Percentiles rank a stretch among this genome's conserved stretches.
These are phyloP conservation scores for Salix exigua DNA, from an alignment of 345 rosid genomes.

Conservation along the genomic window DNA sequence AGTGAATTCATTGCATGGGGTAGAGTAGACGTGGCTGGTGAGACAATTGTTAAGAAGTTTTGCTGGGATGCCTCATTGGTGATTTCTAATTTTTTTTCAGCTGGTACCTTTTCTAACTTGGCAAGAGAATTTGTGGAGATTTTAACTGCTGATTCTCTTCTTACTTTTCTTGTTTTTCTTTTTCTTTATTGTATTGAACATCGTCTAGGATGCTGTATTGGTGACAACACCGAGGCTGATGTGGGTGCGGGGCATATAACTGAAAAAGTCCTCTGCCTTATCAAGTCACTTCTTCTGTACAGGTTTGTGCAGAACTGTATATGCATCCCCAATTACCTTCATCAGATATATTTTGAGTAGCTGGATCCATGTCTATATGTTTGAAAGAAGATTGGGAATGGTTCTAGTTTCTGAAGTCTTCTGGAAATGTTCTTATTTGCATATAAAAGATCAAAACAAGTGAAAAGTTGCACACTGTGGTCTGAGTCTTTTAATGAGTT, in stretches of 20 bases:
- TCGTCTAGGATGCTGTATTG: slow-evolving; percentile 36
- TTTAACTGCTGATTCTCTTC: not conserved
- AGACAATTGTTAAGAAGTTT: slow-evolving; percentile 42
- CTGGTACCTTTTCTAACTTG: slow-evolving; percentile 43
- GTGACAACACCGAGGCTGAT: slow-evolving; percentile 24
- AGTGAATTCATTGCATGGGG: slow-evolving; percentile 42
- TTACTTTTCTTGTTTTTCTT: slow-evolving; percentile 2
- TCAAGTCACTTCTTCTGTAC: slow-evolving; percentile 64
- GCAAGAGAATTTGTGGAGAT: slow-evolving; percentile 1
- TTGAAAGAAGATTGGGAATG: not conserved
- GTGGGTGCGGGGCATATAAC: slow-evolving; percentile 52
- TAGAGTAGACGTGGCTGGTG: slow-evolving; percentile 36
- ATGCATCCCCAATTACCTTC: slow-evolving; percentile 7
- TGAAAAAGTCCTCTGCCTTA: slow-evolving; percentile 52
- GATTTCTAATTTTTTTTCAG: slow-evolving; percentile 38
- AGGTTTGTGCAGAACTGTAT: slow-evolving; percentile 38
- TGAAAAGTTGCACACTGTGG: not conserved
- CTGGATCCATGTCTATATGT: not conserved
- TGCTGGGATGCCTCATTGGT: slow-evolving; percentile 42
- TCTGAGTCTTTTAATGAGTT: not conserved
- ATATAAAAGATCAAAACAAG: not conserved
- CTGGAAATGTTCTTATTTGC: not conserved
- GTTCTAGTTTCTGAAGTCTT: not conserved
- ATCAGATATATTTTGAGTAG: not conserved
- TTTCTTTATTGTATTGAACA: slow-evolving; percentile 6